Base-by-base conservation (phyloP, 148 eudicot species). In the Polygonum maritimum region DNA sequence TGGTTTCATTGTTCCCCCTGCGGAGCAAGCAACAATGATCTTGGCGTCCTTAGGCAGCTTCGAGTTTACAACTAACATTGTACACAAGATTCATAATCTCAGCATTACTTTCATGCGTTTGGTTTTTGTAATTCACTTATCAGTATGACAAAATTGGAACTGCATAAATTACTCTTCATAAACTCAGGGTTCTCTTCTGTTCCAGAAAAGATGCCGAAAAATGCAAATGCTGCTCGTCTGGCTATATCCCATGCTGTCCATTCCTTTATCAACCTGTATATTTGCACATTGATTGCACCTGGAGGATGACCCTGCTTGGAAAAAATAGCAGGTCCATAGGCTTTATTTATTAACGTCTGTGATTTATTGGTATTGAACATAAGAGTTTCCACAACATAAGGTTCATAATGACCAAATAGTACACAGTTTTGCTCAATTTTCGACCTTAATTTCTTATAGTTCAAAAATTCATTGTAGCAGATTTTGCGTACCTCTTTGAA, bases 181-280 rank as follows among this genome's bases (percentile, higher is more conserved):
- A 96, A 96, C 78, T 96, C 97, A 10, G 99, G 99, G 76, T 96
- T 96, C 79, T 96, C 99, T 86, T 96, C 98, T 22, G 99, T 96
- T 79, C 99, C 99, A 11, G 88, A 74, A 82, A 92, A 96, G 80
- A 96, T 96, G 52, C 99, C 99, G 13, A 96, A 96, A 80, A 96
- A 96, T 7, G 99, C 99, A 82, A 96, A 96, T 52, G 99, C 99
- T 19, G 89, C 97, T 39, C 99, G 84, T 81, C 99, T 91, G 47
- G 99, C 93, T 26, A 96, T 92, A 81, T 96, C 99, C 99, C 99
- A 96, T 11, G 99, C 99, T n/a, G 99, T 96, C 98, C 99, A 96
- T 76, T 96, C 99, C 85, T 96, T 96, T 86, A 96, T 96, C 72
- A 96, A 98, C 78, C 99, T 83, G 57, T 91, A 96, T 77, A 96